Percentiles rank a stretch among this genome's conserved stretches.
Evolutionary conservation across 192 early-diverging fungal species (phyloP).

Genomic region (Coemansia sp.): DNA sequence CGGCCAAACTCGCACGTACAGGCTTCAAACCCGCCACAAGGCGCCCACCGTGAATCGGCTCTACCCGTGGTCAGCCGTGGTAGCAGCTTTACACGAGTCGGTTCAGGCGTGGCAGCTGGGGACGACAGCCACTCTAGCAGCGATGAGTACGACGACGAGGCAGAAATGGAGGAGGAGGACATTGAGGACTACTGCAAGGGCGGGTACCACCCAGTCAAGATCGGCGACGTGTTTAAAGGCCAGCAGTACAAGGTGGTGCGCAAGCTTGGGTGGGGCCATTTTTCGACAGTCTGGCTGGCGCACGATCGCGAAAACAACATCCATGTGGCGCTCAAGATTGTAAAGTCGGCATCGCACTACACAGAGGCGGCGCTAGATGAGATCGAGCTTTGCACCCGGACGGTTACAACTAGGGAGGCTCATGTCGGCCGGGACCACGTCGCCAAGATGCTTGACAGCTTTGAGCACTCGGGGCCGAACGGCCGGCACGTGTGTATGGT

Average conservation of each 20-base stretch:
- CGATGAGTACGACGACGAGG: conserved; percentile 53
- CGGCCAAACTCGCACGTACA: background rate
- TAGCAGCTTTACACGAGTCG: conserved; percentile 6
- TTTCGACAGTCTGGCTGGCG: conserved; percentile 96
- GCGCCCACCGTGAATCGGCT: background rate
- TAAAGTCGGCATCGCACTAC: conserved; percentile 94
- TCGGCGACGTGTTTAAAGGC: conserved; percentile 80
- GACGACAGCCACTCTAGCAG: conserved; percentile 23
- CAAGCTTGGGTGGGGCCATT: conserved; percentile 99
- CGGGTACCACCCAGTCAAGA: conserved; percentile 89
- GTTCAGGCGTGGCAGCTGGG: background rate
- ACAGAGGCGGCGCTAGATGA: conserved; percentile 95
- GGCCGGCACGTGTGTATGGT: conserved; percentile 95
- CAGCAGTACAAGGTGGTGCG: conserved; percentile 81
- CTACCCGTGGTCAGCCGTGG: conserved; percentile 1
- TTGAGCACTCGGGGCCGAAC: conserved; percentile 84
- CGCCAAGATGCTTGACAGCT: conserved; percentile 89
- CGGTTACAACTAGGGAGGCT: conserved; percentile 57
- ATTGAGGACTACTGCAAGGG: conserved; percentile 88
- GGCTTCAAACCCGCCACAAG: conserved; percentile 3
- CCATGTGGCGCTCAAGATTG: conserved; percentile 94
- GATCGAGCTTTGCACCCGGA: conserved; percentile 87
- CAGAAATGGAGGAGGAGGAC: conserved; percentile 82
- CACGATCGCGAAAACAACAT: conserved; percentile 70
- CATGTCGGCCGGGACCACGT: conserved; percentile 60